Evolutionary conservation across 1,139 yeast genomes (phyloP), one percentile per base, ranked within the genome.

Genomic region (Sugiyamaella neomexicana): DNA sequence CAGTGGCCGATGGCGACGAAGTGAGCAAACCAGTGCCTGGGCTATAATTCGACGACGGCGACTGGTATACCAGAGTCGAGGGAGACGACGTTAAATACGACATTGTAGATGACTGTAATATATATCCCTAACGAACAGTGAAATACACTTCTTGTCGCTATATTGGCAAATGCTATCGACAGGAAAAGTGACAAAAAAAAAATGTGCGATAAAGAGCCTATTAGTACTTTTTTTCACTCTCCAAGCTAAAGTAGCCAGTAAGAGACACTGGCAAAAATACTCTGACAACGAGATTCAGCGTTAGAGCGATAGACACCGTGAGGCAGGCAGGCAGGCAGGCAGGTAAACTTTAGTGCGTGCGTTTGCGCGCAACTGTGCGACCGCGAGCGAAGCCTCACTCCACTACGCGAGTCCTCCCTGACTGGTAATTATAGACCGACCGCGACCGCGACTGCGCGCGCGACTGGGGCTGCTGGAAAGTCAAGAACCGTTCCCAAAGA

Each of bases 41-140:
- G 20, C 36, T 43, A 31, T 43, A 43, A 41, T 41, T 41, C 12
- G 45, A 41, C 13, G 46, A 43, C 9, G 46, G 46, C 16, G 46
- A 43, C 23, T 43, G 46, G 20, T 25, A 43, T 5, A 43, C n/a
- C 10, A 43, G 36, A 43, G 46, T 43, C 17, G 46, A 25, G 2
- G 46, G 46, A 2, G 46, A 43, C 10, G 34, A 43, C 10, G 29
- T 25, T 13, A 42, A 6, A 15, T 42, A 43, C n/a, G 46, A 43
- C 46, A 43, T 43, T 5, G 36, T 15, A 20, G 16, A 29, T 23
- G 13, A 10, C 29, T 5, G 5, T 16, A 12, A 15, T n/a, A n/a
- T n/a, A n/a, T n/a, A n/a, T n/a, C n/a, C n/a, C n/a, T n/a, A n/a
- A n/a, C n/a, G n/a, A n/a, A n/a, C n/a, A n/a, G n/a, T n/a, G n/a